Evolutionary conservation across 768 basidiomycete species (phyloP).

Genomic region (Gloeostereum incarnatum): DNA sequence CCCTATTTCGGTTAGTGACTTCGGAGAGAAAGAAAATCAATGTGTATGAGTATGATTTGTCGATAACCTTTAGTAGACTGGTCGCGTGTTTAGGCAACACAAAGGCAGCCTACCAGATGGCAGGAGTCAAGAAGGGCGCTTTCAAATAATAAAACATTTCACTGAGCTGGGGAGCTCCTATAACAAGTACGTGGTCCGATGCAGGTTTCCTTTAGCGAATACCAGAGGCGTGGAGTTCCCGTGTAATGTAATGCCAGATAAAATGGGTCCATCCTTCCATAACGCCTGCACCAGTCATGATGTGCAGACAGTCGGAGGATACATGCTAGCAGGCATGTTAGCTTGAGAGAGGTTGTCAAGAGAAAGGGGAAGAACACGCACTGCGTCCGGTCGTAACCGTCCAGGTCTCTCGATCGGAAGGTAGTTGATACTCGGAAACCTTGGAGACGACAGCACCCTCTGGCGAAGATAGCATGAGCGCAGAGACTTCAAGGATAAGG

Average conservation of each 20-base stretch:
- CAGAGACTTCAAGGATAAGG: not conserved
- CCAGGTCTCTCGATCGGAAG: constrained; percentile 54
- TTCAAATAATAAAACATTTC: too few species aligned
- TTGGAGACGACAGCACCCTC: not conserved
- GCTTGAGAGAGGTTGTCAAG: not conserved
- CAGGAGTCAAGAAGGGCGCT: too few species aligned
- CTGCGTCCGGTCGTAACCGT: constrained; percentile 55
- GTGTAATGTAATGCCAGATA: constrained; percentile 39
- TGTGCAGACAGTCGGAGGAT: constrained; percentile 35
- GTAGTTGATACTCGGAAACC: constrained; percentile 49
- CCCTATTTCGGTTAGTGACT: too few species aligned
- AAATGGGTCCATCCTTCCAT: constrained; percentile 44
- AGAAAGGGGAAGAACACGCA: constrained; percentile 20
- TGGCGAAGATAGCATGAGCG: not conserved
- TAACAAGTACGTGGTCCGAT: too few species aligned
- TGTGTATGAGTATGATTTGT: too few species aligned
- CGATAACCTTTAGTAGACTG: too few species aligned
- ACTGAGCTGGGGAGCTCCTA: too few species aligned
- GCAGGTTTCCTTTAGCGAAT: too few species aligned
- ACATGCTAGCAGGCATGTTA: constrained; percentile 21
- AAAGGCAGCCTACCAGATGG: too few species aligned
- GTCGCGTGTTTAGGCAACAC: too few species aligned
- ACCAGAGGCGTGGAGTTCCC: too few species aligned
- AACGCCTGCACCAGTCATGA: constrained; percentile 35
- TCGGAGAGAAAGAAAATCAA: too few species aligned